Evolutionary conservation across 2,329 filamentous ascomycete genomes (phyloP), one percentile per base, ranked within the genome.

Genomic region (Aspergillus puulaauensis): DNA sequence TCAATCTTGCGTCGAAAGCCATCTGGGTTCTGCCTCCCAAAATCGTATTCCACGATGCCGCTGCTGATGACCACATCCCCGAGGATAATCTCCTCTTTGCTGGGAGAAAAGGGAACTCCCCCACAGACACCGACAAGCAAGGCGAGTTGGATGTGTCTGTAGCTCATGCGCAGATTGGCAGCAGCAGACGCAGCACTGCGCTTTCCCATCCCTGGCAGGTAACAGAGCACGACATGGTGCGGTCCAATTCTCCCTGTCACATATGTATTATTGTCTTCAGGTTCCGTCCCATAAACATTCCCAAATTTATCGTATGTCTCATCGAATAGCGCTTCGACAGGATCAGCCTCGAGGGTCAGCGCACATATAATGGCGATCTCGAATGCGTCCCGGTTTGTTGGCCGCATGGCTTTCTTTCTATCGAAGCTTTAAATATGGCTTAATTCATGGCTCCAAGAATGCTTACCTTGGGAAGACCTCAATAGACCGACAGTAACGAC

Each of bases 221-320:
- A 56, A n/a, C 54, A 52, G 7, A 56, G 41, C 9, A 56, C 48
- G 5, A 52, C 48, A 41, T 56, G 14, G 24, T 56, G 54, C 3
- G 12, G 6, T 0, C 48, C 40, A 11, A 56, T 47, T 12, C 48
- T 51, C 3, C 54, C 48, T 12, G 39, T 52, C 0, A 52, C n/a
- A 6, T 52, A 56, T 12, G 48, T 15, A 27, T 56, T 56, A 3
- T n/a, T 15, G 24, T 56, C 54, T 6, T 41, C 41, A 3, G 19
- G 3, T 35, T 52, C 21, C 23, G 40, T 56, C 14, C 27, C 14
- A 14, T 56, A 56, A 9, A 11, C 14, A 2, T 11, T n/a, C 1
- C 52, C 11, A 1, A 54, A 17, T 6, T 37, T 12, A n/a, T 54
- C 52, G n/a, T 47, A 54, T 12, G 35, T 48, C 12, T 48, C 35